Evolutionary conservation across 2,329 filamentous ascomycete species (phyloP), one percentile per base, ranked within the genome.

Genomic region (Penicillium sp.): DNA sequence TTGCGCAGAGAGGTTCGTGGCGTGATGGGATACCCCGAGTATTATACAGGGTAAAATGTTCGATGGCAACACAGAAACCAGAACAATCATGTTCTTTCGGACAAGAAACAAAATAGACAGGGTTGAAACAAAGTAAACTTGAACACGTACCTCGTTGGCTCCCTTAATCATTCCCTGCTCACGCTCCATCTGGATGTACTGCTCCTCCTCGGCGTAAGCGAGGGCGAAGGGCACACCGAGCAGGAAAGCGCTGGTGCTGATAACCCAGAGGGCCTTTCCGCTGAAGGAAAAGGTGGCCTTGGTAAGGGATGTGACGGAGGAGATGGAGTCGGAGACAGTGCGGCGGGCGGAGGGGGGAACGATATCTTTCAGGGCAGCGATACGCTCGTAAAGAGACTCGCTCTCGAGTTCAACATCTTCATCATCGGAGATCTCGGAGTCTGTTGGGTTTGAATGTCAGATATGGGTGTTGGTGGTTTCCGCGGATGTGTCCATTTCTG

Each of bases 121-220:
- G 6, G 4, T 2, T 16, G 11, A 6, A 36, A 16, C 31, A 39
- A 39, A 36, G 41, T 44, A 31, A 9, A 18, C 39, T 50, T 38
- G 2, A 24, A 45, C 56, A 76, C 79, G 67, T 68, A 88, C 85
- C 80, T 96, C 90, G 71, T 89, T 88, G 60, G 91, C 91, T 69
- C 89, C 85, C 83, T 96, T 90, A 75, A 94, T 89, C 90, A 96
- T 94, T 75, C 89, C 87, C 84, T 92, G 92, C 80, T 97, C 93
- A 76, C 92, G 87, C 85, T 99, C 94, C 91, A 97, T 95, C 81
- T 96, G 93, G 62, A 93, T 82, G 73, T 96, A 86, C 81, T 96
- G 90, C 82, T 97, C 92, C 81, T 99, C 94, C 81, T 99, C 94
- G 60, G 89, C 87, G 72, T 92, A 93, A 54, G 92, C 93, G 64